Conservation (phyloP, 179 eudicot genomes). For the Corrigiola litoralis region DNA sequence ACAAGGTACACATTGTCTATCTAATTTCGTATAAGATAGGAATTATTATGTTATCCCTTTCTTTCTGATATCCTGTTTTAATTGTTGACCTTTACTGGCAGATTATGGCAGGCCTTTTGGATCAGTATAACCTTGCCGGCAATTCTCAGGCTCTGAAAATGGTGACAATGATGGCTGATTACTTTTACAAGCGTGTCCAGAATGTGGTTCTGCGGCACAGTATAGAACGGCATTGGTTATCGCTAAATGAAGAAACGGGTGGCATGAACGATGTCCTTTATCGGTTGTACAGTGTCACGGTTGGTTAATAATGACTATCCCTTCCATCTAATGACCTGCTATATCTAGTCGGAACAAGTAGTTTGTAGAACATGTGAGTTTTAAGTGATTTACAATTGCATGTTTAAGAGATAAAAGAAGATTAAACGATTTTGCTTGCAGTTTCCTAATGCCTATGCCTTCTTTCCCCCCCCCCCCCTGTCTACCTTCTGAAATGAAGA, state of each 20-base stretch:
- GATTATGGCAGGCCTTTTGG: conserved; percentile 97
- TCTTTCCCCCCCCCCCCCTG: too few species aligned
- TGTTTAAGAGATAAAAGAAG: too few species aligned
- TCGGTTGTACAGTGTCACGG: conserved; percentile 65
- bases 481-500: too few species aligned
- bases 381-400: not conserved
- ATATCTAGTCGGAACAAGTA: not conserved
- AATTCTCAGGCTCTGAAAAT: conserved; percentile 65
- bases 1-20: conserved; percentile 51
- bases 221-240: conserved; percentile 62
- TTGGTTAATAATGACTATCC: conserved; percentile 16
- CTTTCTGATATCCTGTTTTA: not conserved
- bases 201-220: conserved; percentile 60
- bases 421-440: too few species aligned
- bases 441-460: too few species aligned
- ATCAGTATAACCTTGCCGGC: conserved; percentile 69
- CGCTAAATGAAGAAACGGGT: conserved; percentile 88
- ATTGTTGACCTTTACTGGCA: conserved; percentile 19
- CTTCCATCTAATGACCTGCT: not conserved
- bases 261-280: conserved; percentile 98
- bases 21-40: not conserved
- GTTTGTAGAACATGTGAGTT: not conserved
- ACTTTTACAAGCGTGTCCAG: conserved; percentile 77
- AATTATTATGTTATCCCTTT: not conserved
- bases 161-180: conserved; percentile 73